Evolutionary conservation across 106 monocot genomes (phyloP).

Genomic region (Phalaenopsis equestris): DNA sequence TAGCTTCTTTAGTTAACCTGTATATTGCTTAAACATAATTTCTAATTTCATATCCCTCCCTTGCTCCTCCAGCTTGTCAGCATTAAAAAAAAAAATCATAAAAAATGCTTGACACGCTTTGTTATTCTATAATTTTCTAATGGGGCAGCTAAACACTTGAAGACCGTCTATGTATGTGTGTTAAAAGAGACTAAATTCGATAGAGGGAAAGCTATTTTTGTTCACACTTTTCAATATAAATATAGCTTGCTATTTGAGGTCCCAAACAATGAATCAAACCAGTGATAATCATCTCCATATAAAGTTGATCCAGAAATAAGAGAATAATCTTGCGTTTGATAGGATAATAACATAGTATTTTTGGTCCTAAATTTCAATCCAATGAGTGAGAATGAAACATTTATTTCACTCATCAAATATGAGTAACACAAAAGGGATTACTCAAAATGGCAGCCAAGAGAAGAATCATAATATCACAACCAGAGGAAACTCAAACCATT

Average conservation of each 20-base stretch:
- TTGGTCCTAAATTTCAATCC: too few species aligned
- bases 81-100: neutral
- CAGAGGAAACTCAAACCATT: too few species aligned
- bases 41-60: neutral
- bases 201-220: neutral
- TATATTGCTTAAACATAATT: neutral
- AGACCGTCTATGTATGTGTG: neutral
- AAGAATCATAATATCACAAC: too few species aligned
- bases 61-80: neutral
- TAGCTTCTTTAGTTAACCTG: neutral
- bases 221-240: neutral
- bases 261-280: neutral
- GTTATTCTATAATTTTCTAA: neutral
- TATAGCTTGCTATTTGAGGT: neutral
- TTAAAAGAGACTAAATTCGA: neutral
- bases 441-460: too few species aligned
- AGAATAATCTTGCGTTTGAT: neutral
- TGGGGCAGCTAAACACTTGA: neutral
- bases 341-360: neutral
- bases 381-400: too few species aligned
- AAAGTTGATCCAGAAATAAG: neutral
- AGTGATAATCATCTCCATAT: neutral
- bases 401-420: too few species aligned
- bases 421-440: too few species aligned
- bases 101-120: neutral